These are phyloP conservation scores for Schwanniomyces sp. DNA, from an alignment of 805 yeast species.

Conservation along the genomic window DNA sequence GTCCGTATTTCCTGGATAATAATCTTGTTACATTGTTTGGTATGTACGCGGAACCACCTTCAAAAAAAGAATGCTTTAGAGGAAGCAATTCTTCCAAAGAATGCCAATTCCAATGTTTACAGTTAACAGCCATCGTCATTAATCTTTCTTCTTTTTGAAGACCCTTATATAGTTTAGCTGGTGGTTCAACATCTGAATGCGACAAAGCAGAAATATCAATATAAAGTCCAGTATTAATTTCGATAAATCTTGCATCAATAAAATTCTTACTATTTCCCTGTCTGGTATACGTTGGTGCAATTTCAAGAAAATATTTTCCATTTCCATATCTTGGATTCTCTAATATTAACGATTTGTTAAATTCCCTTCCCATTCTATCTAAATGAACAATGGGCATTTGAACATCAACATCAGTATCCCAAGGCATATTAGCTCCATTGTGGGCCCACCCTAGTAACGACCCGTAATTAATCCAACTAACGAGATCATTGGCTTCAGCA, in stretches of 20 bases:
- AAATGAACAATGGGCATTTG: conserved; percentile 26
- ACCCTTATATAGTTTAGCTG: conserved; percentile 9
- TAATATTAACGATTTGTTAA: conserved; percentile 20
- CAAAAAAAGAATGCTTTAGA: conserved; percentile 34
- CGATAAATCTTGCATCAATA: conserved; percentile 39
- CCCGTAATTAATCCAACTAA: conserved; percentile 29
- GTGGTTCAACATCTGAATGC: conserved; percentile 22
- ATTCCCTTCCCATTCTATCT: conserved; percentile 22
- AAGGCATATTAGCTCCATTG: conserved; percentile 31
- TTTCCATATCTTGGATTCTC: conserved; percentile 34
- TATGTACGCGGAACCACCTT: conserved; percentile 35
- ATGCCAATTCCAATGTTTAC: conserved; percentile 43
- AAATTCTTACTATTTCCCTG: conserved; percentile 45
- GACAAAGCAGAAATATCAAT: conserved; percentile 45
- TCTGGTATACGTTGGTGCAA: conserved; percentile 24
- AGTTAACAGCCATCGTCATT: conserved; percentile 27
- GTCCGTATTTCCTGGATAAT: conserved; percentile 33
- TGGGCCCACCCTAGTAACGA: conserved; percentile 30
- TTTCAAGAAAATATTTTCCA: conserved; percentile 22
- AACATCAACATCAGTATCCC: conserved; percentile 31
- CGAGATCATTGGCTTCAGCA: conserved; percentile 27
- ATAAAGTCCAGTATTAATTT: conserved; percentile 39
- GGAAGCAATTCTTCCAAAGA: conserved; percentile 35
- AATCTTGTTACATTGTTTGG: conserved; percentile 32
- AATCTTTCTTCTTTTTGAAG: conserved; percentile 7